Evolutionary conservation across 2,329 filamentous ascomycete species (phyloP).

Genomic region (Huntiella moniliformis): DNA sequence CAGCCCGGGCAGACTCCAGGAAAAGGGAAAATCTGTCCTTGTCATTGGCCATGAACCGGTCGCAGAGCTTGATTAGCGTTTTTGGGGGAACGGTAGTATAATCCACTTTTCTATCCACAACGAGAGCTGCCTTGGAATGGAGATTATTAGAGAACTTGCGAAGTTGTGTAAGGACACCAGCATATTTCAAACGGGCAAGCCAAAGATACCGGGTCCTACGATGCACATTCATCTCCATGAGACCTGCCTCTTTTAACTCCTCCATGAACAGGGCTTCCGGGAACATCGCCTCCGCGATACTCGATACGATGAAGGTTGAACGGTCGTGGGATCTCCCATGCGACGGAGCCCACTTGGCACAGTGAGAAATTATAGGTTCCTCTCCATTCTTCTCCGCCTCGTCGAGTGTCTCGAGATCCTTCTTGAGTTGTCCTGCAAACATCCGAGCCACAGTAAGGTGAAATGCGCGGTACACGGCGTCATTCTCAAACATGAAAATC

Average conservation of each 20-base stretch:
- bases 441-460: too few species aligned
- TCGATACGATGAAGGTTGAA: slow-evolving; percentile 36
- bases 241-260: slow-evolving; percentile 17
- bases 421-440: too few species aligned
- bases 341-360: slow-evolving; percentile 42
- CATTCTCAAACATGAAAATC: too few species aligned
- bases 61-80: too few species aligned
- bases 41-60: too few species aligned
- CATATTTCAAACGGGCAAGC: slow-evolving; percentile 33
- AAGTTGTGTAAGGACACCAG: slow-evolving; percentile 30
- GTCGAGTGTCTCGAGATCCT: slow-evolving; percentile 25
- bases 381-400: slow-evolving; percentile 20
- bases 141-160: slow-evolving; percentile 34
- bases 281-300: slow-evolving; percentile 37
- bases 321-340: slow-evolving; percentile 36
- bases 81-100: too few species aligned
- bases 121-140: slow-evolving; percentile 20
- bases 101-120: too few species aligned
- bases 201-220: slow-evolving; percentile 30
- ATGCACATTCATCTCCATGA: slow-evolving; percentile 8
- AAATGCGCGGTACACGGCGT: too few species aligned
- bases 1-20: too few species aligned
- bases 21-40: too few species aligned
- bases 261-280: slow-evolving; percentile 19
- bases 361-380: slow-evolving; percentile 31